Evolutionary conservation across 257 asterid genomes (phyloP).

Genomic region (Vinca minor): DNA sequence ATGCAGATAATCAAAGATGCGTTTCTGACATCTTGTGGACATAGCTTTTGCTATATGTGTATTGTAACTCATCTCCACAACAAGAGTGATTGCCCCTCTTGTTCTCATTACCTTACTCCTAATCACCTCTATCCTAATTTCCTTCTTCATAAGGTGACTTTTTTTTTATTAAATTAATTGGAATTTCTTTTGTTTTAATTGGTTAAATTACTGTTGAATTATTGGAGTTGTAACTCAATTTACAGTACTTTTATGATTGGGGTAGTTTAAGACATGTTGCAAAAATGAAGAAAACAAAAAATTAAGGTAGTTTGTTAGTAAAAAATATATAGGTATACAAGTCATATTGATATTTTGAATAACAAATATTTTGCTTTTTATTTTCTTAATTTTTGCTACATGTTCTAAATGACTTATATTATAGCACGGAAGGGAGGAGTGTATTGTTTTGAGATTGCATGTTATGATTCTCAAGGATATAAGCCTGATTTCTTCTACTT

Average conservation of each 20-base stretch:
- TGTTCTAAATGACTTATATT: too few relatives aligned
- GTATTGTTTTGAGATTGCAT: too few relatives aligned
- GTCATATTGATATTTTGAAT: too few relatives aligned
- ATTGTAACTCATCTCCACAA: slow-evolving; percentile 70
- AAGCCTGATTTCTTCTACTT: too few relatives aligned
- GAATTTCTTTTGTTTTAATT: background rate
- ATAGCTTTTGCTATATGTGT: slow-evolving; percentile 85
- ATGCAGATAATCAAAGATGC: slow-evolving; percentile 74
- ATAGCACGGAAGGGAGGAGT: too few relatives aligned
- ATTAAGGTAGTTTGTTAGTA: too few relatives aligned
- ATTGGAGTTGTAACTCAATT: background rate
- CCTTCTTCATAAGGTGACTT: slow-evolving; percentile 76
- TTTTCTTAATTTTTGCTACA: too few relatives aligned
- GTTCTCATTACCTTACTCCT: slow-evolving; percentile 54
- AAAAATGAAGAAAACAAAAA: too few relatives aligned
- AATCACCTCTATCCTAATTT: slow-evolving; percentile 73
- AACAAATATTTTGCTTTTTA: too few relatives aligned
- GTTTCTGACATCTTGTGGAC: slow-evolving; percentile 69
- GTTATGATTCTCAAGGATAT: too few relatives aligned
- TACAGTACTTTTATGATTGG: background rate
- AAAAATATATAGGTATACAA: too few relatives aligned
- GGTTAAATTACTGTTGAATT: background rate
- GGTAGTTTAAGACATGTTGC: too few relatives aligned
- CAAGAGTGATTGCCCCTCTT: slow-evolving; percentile 79
- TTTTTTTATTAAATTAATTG: background rate